phyloP scores from a whole-genome alignment of 2,329 filamentous ascomycete species.

The Fusarium multiceps region DNA sequence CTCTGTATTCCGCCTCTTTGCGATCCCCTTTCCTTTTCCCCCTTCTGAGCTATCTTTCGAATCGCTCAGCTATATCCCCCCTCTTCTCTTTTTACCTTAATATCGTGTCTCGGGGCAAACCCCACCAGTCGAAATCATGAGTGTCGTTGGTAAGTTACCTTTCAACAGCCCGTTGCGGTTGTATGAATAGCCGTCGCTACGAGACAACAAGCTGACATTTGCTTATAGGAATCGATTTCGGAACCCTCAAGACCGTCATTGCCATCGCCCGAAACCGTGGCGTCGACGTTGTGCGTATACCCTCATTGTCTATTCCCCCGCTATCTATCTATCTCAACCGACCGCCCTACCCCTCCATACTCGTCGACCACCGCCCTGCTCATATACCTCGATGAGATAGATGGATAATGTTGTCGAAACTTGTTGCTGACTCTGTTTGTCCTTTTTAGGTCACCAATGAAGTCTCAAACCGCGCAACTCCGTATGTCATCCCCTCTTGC shows the following conservation, averaged over 20 bases:
- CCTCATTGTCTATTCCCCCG: constrained; percentile 20
- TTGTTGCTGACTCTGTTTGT: constrained; percentile 24
- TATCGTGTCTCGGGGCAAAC: constrained; percentile 41
- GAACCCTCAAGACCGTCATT: constrained; percentile 95
- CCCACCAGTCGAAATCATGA: constrained; percentile 58
- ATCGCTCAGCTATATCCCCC: constrained; percentile 27
- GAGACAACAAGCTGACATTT: constrained; percentile 34
- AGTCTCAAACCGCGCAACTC: constrained; percentile 97
- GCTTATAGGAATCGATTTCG: constrained; percentile 85
- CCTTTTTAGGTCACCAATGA: constrained; percentile 89
- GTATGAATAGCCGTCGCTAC: background rate
- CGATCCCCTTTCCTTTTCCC: constrained; percentile 34
- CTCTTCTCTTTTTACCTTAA: constrained; percentile 28
- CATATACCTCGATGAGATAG: constrained; percentile 13
- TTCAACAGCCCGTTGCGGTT: background rate
- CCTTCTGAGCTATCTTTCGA: constrained; percentile 38
- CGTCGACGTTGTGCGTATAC: constrained; percentile 91
- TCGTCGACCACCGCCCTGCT: background rate
- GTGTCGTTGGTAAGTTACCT: constrained; percentile 61
- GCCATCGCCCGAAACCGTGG: constrained; percentile 98
- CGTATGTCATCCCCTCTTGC: constrained; percentile 71
- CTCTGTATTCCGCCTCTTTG: constrained; percentile 26
- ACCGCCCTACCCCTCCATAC: constrained; percentile 25
- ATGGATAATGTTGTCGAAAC: background rate
- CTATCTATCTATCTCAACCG: constrained; percentile 24